Conservation (phyloP, 768 basidiomycete species). For the Leccinum sublutescens region DNA sequence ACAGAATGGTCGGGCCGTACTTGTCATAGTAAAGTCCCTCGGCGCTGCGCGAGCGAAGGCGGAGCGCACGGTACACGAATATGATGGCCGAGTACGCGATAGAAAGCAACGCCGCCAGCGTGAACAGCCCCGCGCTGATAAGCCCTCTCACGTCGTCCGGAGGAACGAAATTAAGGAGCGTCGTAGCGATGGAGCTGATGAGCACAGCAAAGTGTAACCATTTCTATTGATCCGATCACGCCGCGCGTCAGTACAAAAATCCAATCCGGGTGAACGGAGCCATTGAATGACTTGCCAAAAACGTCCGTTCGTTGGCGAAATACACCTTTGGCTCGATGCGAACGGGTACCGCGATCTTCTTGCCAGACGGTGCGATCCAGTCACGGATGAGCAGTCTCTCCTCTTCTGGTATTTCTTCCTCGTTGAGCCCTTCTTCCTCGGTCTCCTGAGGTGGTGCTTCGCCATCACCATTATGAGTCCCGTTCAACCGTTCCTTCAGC, state of each 20-base stretch:
- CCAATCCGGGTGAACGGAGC: not conserved
- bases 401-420: slow-evolving; percentile 37
- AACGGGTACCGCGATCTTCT: slow-evolving; percentile 91
- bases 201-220: slow-evolving; percentile 89
- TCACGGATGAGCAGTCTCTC: slow-evolving; percentile 62
- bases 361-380: slow-evolving; percentile 81
- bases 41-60: slow-evolving; percentile 67
- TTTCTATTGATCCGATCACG: slow-evolving; percentile 49
- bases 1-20: slow-evolving; percentile 79
- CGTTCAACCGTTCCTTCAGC: slow-evolving; percentile 62
- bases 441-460: slow-evolving; percentile 21
- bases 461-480: slow-evolving; percentile 29
- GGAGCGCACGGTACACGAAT: slow-evolving; percentile 72
- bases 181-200: slow-evolving; percentile 86
- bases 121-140: slow-evolving; percentile 86
- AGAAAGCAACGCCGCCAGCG: slow-evolving; percentile 81
- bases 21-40: slow-evolving; percentile 88
- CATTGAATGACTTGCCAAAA: slow-evolving; percentile 60
- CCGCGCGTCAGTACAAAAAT: slow-evolving; percentile 1
- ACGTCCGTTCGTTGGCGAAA: slow-evolving; percentile 94
- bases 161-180: slow-evolving; percentile 81
- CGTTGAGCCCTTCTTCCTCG: slow-evolving; percentile 36
- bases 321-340: slow-evolving; percentile 98
- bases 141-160: slow-evolving; percentile 73
- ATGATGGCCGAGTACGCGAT: slow-evolving; percentile 85